phyloP scores from a whole-genome alignment of 2,329 filamentous ascomycete species.

The Calonectria hawksworthii region DNA sequence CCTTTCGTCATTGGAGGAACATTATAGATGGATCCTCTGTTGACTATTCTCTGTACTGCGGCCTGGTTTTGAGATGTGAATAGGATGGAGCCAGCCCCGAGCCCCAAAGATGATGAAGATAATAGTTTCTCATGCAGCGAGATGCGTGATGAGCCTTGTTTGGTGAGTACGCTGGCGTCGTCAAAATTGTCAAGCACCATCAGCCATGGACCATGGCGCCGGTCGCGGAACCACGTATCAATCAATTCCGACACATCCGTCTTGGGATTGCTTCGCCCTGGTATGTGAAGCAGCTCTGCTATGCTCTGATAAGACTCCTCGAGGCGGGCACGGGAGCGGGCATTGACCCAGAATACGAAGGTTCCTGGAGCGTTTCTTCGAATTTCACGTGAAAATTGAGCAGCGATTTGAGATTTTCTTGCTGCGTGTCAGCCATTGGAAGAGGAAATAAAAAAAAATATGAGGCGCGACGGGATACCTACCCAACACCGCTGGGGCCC shows the following conservation, averaged over 20 bases:
- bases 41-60: not conserved
- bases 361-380: not conserved
- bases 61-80: not conserved
- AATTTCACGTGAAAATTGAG: slow-evolving; percentile 18
- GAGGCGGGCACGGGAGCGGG: slow-evolving; percentile 12
- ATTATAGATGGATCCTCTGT: not conserved
- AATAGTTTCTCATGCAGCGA: not conserved
- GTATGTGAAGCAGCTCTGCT: slow-evolving; percentile 16
- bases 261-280: slow-evolving; percentile 11
- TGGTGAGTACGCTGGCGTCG: not conserved
- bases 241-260: slow-evolving; percentile 19
- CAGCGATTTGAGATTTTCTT: slow-evolving; percentile 29
- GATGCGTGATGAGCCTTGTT: not conserved
- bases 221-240: slow-evolving; percentile 6
- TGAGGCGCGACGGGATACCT: not conserved
- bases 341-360: slow-evolving; percentile 23
- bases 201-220: slow-evolving; percentile 9
- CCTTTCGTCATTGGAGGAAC: not conserved
- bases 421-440: not conserved
- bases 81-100: not conserved
- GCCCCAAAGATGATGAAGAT: not conserved
- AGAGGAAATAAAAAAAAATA: not conserved
- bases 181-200: slow-evolving; percentile 19
- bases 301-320: slow-evolving; percentile 24
- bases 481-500: slow-evolving; percentile 24